These are phyloP conservation scores for Cercospora sesami DNA, from an alignment of 2,329 filamentous ascomycete species.

Conservation along the genomic window DNA sequence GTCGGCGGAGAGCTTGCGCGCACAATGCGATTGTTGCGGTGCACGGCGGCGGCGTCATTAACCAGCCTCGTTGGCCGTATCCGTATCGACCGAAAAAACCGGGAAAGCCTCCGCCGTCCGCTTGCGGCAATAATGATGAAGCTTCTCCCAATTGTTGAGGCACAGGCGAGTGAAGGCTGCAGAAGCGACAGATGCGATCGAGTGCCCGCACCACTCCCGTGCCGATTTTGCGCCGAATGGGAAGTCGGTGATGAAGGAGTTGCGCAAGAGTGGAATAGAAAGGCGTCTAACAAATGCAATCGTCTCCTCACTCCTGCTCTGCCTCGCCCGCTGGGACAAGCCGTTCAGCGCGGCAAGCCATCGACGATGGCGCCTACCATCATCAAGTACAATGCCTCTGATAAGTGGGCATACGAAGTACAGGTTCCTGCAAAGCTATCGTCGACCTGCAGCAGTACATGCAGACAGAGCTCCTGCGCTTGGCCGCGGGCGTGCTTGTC, in stretches of 20 bases:
- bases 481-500: slow-evolving; percentile 2
- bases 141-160: neutral
- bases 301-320: neutral
- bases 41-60: slow-evolving; percentile 1
- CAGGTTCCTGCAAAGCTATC: slow-evolving; percentile 3
- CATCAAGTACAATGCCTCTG: neutral
- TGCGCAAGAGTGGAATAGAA: neutral
- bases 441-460: slow-evolving; percentile 5
- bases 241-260: neutral
- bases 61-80: neutral
- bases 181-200: neutral
- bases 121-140: neutral
- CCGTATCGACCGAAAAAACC: neutral
- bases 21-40: neutral
- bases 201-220: neutral
- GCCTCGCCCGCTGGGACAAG: neutral
- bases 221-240: neutral
- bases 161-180: neutral
- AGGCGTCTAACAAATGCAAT: neutral
- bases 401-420: neutral
- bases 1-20: neutral
- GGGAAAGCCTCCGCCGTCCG: slow-evolving; percentile 3
- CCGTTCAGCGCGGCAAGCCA: neutral
- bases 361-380: neutral
- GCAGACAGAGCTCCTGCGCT: neutral